These are phyloP conservation scores for Phanerochaete carnosa DNA, from an alignment of 768 basidiomycete species.

Conservation along the genomic window DNA sequence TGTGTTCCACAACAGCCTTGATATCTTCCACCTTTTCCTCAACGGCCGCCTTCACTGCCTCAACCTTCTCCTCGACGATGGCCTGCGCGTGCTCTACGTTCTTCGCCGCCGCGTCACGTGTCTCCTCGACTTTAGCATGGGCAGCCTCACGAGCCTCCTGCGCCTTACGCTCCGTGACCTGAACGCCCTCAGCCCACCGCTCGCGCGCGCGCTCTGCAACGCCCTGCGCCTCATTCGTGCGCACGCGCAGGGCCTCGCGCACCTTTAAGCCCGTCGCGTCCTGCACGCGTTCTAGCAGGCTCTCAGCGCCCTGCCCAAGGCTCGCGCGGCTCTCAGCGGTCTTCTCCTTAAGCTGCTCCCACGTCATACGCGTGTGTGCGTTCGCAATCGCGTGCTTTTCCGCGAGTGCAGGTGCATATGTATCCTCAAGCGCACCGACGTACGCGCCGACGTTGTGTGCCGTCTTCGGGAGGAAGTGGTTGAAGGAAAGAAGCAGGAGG, in stretches of 20 bases:
- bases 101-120: background rate
- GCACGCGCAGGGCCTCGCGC: conserved; percentile 41
- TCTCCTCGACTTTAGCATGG: background rate
- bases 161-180: background rate
- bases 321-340: conserved; percentile 43
- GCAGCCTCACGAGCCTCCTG: background rate
- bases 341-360: conserved; percentile 53
- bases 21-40: background rate
- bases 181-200: background rate
- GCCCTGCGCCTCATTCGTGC: background rate
- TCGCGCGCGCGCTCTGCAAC: background rate
- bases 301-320: conserved; percentile 40
- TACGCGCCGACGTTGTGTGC: conserved; percentile 66
- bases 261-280: conserved; percentile 72
- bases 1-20: background rate
- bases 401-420: conserved; percentile 65
- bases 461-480: conserved; percentile 87
- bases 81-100: conserved; percentile 4
- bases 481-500: conserved; percentile 63
- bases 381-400: conserved; percentile 64
- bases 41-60: conserved; percentile 6
- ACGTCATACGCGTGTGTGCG: conserved; percentile 57
- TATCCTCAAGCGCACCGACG: conserved; percentile 65
- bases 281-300: conserved; percentile 56
- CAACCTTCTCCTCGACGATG: conserved; percentile 4